phyloP scores from a whole-genome alignment of 495 filamentous ascomycete species.

The Penicillium coffeae region DNA sequence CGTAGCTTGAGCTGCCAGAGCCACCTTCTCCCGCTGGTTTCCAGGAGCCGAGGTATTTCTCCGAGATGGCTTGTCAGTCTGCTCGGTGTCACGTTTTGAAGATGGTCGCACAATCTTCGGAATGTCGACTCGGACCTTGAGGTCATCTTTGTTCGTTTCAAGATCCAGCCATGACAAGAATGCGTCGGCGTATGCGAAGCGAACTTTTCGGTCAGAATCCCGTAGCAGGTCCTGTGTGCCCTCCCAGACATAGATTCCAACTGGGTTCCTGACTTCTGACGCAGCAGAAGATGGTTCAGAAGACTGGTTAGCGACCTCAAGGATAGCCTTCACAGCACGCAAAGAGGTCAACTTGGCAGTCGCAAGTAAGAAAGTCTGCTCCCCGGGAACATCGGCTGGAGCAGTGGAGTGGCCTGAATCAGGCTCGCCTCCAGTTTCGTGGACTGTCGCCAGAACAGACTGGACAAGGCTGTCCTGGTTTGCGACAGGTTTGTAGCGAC shows the following conservation, averaged over 20 bases:
- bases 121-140: conserved; percentile 55
- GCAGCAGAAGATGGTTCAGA: conserved; percentile 55
- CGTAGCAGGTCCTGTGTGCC: conserved; percentile 85
- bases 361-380: conserved; percentile 62
- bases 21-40: conserved; percentile 53
- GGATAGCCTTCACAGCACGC: conserved; percentile 73
- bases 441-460: conserved; percentile 38
- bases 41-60: conserved; percentile 58
- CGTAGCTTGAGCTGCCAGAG: conserved; percentile 53
- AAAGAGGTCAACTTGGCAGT: conserved; percentile 72
- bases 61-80: conserved; percentile 41
- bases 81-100: conserved; percentile 31
- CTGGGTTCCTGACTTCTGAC: conserved; percentile 64
- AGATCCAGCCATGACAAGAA: conserved; percentile 75
- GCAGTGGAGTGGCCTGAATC: conserved; percentile 2
- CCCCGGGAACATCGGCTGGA: conserved; percentile 26
- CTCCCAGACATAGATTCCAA: conserved; percentile 80
- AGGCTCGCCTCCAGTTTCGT: conserved; percentile 24
- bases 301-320: conserved; percentile 70
- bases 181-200: conserved; percentile 79
- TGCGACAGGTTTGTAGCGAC: conserved; percentile 64
- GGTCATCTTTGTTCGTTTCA: conserved; percentile 69
- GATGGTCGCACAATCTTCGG: conserved; percentile 35
- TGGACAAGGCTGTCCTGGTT: conserved; percentile 32
- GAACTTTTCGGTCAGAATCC: conserved; percentile 69